Evolutionary conservation across 139 green algal species (phyloP), one percentile per base, ranked within the genome.

Genomic region (Chlorella vulgaris): DNA sequence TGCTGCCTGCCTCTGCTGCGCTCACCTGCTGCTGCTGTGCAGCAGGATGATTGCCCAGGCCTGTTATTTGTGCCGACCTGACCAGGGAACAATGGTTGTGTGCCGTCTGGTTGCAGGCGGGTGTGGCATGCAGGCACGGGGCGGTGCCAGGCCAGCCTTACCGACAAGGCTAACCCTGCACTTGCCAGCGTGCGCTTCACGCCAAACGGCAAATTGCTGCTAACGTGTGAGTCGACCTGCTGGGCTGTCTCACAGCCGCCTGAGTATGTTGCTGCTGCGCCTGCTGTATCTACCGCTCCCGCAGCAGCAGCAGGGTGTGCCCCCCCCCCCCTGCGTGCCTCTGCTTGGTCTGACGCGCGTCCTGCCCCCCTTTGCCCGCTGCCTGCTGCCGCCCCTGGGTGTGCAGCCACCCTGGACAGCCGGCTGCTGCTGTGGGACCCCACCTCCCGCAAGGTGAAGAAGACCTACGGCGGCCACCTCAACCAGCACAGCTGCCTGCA

Each of bases 131-230:
- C 86, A 38, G 78, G 86, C 38, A 97, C 85, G 7, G 94, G 96
- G 1, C 80, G 94, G 31, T 98, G 95, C 89, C 66, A 96, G 18
- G 90, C 92, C 53, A 98, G 93, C 7, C 79, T 98, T 31, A 92
- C 94, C 3, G 90, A 95, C 73, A 82, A 88, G 3, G 82, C 88
- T 22, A 89, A 86, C 50, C 87, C 89, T 5, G 94, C 95, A 7
- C 88, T 98, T 10, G 92, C 89, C 10, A 93, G 84, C 63, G 91
- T 91, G 1, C 74, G 75, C 22, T 98, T 98, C 89, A 93, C 90
- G 2, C 95, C 95, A 70, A 98, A 98, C 74, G 93, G 91, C 51
- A 82, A 83, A 21, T 95, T 90, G 82, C 65, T 95, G 19, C 86
- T 97, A 29, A 84, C 81, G 33, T 51, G 77, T 83, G 50, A 13